Evolutionary conservation across 140 eudicot genomes (phyloP), one percentile per base, ranked within the genome.

Genomic region (Bidens hawaiensis): DNA sequence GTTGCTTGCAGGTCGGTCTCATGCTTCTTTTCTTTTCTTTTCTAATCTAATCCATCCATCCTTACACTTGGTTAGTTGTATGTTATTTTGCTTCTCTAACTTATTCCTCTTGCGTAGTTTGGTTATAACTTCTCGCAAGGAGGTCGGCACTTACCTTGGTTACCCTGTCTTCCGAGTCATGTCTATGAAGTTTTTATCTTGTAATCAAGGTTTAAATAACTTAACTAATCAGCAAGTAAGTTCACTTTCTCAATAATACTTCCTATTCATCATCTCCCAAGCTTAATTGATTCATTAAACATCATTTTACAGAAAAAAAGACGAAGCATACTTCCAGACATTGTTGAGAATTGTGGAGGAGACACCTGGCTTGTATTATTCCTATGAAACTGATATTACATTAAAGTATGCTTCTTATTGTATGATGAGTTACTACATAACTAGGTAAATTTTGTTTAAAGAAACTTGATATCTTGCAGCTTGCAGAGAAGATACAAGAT

Each of bases 301-400:
- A 13, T 72, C 16, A 17, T 66, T 72, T 54, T 69, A 43, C 87
- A 94, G 99, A 94, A 85, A 88, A n/a, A 88, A 76, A 61, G 99
- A 88, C 1, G 97, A 94, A 64, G 79, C 82, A 55, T 94, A 94
- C 84, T 88, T 85, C 72, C 82, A 82, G 90, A 81, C 79, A 36
- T 66, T 94, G 76, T 81, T 94, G 82, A 88, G 70, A 78, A 62
- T 71, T 40, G 90, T 94, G 80, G 99, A 94, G 77, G 83, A 89
- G 65, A 88, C 99, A 59, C 99, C 97, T 15, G 96, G 99, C 66
- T 80, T 94, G 81, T 88, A 94, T 74, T 94, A 94, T 81, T 94
- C 99, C 25, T 94, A 94, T 48, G 94, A 80, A 71, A 94, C 99
- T 38, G 99, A 94, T 78, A 83, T 94, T 42, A 88, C 99, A 28